Conservation (phyloP, 768 basidiomycete genomes). For the Podaxis sp. region DNA sequence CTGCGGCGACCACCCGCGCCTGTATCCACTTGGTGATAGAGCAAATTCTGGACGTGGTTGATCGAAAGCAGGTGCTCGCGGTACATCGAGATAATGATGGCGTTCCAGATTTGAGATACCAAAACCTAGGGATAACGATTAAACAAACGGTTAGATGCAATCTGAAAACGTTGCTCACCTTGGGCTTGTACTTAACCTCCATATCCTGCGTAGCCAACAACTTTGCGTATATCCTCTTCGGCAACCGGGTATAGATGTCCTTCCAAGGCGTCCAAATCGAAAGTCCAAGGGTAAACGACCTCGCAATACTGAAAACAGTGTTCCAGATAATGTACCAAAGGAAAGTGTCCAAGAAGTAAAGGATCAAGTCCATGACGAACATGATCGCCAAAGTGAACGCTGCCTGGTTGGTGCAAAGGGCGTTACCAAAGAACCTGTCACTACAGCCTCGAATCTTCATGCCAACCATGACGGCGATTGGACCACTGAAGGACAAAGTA, state of each 20-base stretch:
- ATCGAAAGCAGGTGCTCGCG: constrained; percentile 98
- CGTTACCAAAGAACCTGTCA: constrained; percentile 83
- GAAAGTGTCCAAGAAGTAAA: constrained; percentile 99
- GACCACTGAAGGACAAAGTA: constrained; percentile 90
- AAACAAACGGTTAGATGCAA: neutral
- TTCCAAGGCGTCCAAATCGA: constrained; percentile 99
- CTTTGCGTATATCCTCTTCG: constrained; percentile 97
- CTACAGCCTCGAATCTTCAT: constrained; percentile 94
- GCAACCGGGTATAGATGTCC: constrained; percentile 93
- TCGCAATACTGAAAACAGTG: constrained; percentile 85
- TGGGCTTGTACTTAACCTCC: constrained; percentile 99
- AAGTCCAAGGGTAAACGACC: constrained; percentile 88
- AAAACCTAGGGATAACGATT: constrained; percentile 61
- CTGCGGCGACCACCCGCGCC: constrained; percentile 82
- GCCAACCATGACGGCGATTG: constrained; percentile 92
- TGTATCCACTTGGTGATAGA: constrained; percentile 94
- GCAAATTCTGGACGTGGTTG: constrained; percentile 96
- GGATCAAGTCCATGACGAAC: constrained; percentile 96
- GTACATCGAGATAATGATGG: constrained; percentile 99
- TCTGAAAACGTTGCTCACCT: constrained; percentile 53
- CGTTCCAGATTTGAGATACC: constrained; percentile 99
- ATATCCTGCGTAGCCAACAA: constrained; percentile 90
- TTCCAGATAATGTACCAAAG: constrained; percentile 99
- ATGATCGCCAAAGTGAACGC: constrained; percentile 96
- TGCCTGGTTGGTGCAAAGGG: constrained; percentile 88